Base-by-base conservation (phyloP, 805 yeast genomes). In the Kuraishia piskuri region DNA sequence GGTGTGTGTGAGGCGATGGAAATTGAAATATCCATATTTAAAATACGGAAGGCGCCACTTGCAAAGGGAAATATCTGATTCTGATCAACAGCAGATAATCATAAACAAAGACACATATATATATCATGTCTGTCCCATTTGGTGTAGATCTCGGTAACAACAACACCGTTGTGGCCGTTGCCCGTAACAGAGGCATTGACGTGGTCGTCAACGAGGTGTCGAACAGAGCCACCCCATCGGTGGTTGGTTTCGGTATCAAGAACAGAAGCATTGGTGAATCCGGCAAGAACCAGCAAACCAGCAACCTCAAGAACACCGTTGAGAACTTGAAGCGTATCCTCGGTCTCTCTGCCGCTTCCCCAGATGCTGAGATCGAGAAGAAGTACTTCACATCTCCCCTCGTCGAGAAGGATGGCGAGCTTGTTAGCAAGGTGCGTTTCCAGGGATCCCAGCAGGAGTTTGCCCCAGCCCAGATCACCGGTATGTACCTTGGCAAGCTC, bases 141-240 rank as follows among this genome's bases (percentile, higher is more conserved):
- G 99, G 99, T 78, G 85, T 94, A 73, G 99, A 94, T 83, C 86
- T 94, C 70, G 99, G 99, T 76, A 90, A 90, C 77, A 80, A 82
- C 79, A 88, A 82, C 79, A 84, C 96, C 59, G 97, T 92, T 62
- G 81, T 92, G 69, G 98, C 96, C 47, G 86, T 96, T 69, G 99
- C 99, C 58, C 87, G 92, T 72, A 94, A 92, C 83, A 86, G 98
- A 78, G 98, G 98, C 68, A 94, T 94, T 68, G 99, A 94, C 73
- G 86, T 94, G 65, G 89, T 94, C 65, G 98, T 94, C 75, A 94
- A 94, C 71, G 99, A 94, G 75, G 98, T 94, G 50, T 91, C 98
- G 54, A 94, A 94, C 86, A 87, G 99, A 74, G 73, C 95, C 61
- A 94, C 99, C 36, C 99, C 99, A 60, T 68, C 82, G 21, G 70